These are phyloP conservation scores for Podaxis rugospora DNA, from an alignment of 768 basidiomycete species.

Conservation along the genomic window DNA sequence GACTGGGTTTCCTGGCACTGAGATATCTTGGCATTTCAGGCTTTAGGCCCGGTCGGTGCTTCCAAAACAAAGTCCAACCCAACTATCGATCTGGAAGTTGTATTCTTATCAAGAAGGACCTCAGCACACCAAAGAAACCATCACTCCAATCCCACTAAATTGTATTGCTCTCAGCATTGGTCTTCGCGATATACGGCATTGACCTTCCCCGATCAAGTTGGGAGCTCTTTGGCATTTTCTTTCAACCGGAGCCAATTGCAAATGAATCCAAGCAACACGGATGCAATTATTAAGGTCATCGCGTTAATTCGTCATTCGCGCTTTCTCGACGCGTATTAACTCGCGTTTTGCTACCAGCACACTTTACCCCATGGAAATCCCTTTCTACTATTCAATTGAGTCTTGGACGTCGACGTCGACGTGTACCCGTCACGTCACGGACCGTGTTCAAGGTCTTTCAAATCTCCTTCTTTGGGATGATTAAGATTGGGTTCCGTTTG, in stretches of 20 bases:
- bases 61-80: neutral
- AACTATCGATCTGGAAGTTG: neutral
- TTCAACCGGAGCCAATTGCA: conserved; percentile 10
- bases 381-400: neutral
- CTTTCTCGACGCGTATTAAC: neutral
- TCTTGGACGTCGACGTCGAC: neutral
- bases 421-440: conserved; percentile 3
- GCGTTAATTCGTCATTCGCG: conserved; percentile 1
- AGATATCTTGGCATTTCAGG: too few species aligned
- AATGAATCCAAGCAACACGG: neutral
- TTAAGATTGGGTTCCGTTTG: neutral
- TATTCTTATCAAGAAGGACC: neutral
- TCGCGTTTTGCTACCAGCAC: neutral
- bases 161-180: neutral
- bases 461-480: conserved; percentile 8
- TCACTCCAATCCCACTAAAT: neutral
- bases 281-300: conserved; percentile 1
- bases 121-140: neutral
- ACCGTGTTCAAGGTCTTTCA: conserved; percentile 4
- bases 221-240: conserved; percentile 10
- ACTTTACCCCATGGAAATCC: neutral
- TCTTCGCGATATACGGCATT: neutral
- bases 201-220: neutral
- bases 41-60: neutral
- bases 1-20: too few species aligned